Evolutionary conservation across 1,284 basidiomycete species (phyloP), one percentile per base, ranked within the genome.

Genomic region (Boletus sp.): DNA sequence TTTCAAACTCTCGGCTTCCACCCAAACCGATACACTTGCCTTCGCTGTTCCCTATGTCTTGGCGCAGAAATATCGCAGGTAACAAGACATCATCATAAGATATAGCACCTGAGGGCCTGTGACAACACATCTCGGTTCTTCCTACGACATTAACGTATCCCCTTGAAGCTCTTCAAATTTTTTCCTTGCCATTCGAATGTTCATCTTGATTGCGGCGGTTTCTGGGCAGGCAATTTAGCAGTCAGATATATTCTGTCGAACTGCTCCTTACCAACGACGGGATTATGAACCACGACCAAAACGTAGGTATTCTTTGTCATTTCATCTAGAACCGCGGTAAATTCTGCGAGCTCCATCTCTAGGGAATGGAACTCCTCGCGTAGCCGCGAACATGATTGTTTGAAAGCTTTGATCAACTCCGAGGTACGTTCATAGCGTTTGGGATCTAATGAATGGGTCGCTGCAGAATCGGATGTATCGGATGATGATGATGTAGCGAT

Each of bases 221-320:
- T 94, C 92, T 94, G 71, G 36, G 56, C 27, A 43, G 53, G 31
- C 27, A 9, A 36, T 11, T 58, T 11, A 59, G 31, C 33, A 33
- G 44, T 53, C 27, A 18, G 7, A 47, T 13, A 5, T 11, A 46
- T 35, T 16, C 13, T 29, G 11, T 39, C 24, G 3, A 29, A 48
- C 20, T 9, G 5, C 35, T 5, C 71, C 84, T 63, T 64, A 94
- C 94, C 90, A 66, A 96, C 89, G 67, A 86, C 84, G 0, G 92
- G 91, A 71, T 97, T 88, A 60, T 93, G 89, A 12, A 93, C 88
- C 37, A 99, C 84, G 58, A 96, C 84, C 68, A 99, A 80, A 57
- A 98, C 89, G 67, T 95, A 98, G 0, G 96, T 98, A 73, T 96
- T 98, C 66, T 85, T 84, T 15, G 96, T 98, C 76, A 99, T 82